phyloP scores from a whole-genome alignment of 179 eudicot genomes.

The Spergularia azorica region DNA sequence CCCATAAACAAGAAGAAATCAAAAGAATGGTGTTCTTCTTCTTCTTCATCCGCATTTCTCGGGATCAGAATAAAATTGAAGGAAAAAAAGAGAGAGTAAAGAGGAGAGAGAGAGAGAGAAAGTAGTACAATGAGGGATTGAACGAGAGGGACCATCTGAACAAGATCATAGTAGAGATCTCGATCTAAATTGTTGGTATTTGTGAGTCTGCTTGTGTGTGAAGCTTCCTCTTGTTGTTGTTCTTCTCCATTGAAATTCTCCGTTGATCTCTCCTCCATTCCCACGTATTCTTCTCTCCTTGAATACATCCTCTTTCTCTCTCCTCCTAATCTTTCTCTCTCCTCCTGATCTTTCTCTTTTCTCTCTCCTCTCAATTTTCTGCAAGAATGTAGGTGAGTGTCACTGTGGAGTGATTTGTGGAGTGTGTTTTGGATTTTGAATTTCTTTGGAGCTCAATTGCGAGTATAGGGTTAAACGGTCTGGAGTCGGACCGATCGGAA shows the following conservation, averaged over 20 bases:
- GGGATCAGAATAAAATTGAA: conserved; percentile 7
- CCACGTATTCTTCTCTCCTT: conserved; percentile 20
- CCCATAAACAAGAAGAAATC: conserved; percentile 22
- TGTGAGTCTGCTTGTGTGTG: neutral
- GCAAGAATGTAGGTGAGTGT: neutral
- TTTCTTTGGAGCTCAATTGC: neutral
- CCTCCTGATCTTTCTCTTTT: no score
- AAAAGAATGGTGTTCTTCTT: neutral
- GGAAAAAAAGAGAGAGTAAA: conserved; percentile 15
- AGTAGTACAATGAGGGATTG: conserved; percentile 68
- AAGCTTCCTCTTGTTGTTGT: no score
- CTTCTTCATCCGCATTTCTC: conserved; percentile 27
- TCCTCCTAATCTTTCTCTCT: no score
- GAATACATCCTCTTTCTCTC: neutral
- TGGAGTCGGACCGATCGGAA: no score
- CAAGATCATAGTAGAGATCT: conserved; percentile 60
- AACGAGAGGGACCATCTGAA: conserved; percentile 79
- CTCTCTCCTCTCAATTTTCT: no score
- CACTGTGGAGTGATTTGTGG: neutral
- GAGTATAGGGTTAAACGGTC: no score
- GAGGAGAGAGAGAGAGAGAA: conserved; percentile 20
- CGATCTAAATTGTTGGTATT: conserved; percentile 41
- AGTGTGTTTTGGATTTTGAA: neutral
- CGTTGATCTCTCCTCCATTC: conserved; percentile 3
- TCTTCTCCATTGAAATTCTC: neutral